Conservation (phyloP, 495 filamentous ascomycete genomes). For the Annulohypoxylon bovei region DNA sequence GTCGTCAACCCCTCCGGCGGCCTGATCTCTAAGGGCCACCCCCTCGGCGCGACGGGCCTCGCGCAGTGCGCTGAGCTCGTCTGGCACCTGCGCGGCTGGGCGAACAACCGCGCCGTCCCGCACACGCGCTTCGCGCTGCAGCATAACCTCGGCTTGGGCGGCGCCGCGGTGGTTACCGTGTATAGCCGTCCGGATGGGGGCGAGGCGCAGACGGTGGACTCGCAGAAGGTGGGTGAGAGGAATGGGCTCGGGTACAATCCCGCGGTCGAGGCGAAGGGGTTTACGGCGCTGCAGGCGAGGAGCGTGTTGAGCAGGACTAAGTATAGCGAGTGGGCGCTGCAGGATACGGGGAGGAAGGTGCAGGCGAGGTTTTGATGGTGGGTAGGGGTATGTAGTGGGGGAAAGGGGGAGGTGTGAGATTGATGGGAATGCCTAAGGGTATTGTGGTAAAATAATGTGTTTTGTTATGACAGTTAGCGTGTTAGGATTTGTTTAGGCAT, state of each 20-base stretch:
- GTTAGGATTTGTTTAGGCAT: too few species aligned
- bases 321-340: constrained; percentile 76
- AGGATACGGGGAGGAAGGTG: constrained; percentile 77
- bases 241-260: constrained; percentile 90
- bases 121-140: constrained; percentile 80
- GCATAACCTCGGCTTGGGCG: constrained; percentile 93
- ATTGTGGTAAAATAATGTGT: too few species aligned
- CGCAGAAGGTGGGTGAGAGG: constrained; percentile 66
- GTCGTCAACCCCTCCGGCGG: constrained; percentile 95
- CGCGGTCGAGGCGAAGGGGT: constrained; percentile 86
- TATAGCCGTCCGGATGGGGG: constrained; percentile 88
- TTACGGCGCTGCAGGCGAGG: constrained; percentile 78
- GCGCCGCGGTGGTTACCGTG: constrained; percentile 89
- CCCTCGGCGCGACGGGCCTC: constrained; percentile 89
- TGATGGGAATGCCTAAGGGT: too few species aligned
- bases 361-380: constrained; percentile 55
- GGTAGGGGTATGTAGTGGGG: not conserved
- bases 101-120: constrained; percentile 81
- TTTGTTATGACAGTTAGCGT: too few species aligned
- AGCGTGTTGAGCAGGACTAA: constrained; percentile 74
- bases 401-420: not conserved
- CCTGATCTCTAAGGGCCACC: constrained; percentile 95
- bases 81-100: constrained; percentile 97
- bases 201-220: constrained; percentile 64
- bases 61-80: constrained; percentile 96